Conservation (phyloP, 805 yeast species). For the Saturnispora gosingensis region DNA sequence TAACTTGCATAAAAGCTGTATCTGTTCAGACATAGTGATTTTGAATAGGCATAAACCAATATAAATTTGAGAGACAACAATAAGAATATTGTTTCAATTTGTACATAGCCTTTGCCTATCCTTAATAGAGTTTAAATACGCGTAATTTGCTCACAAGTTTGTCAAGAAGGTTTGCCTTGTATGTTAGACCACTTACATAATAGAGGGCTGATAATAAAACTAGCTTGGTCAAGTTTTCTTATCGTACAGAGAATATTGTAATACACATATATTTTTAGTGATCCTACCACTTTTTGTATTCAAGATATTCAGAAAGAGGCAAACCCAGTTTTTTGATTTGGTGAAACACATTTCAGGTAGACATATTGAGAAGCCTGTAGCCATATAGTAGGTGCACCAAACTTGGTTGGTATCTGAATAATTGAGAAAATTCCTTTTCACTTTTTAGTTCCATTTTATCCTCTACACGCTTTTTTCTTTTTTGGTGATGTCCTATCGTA, state of each 20-base stretch:
- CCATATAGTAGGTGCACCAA: not conserved
- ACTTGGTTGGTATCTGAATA: not conserved
- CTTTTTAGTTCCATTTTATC: not conserved
- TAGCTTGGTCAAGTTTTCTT: too few species aligned
- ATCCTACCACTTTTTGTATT: too few species aligned
- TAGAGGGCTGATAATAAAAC: too few species aligned
- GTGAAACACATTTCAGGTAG: not conserved
- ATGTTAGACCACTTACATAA: too few species aligned
- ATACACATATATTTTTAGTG: too few species aligned
- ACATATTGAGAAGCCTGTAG: not conserved
- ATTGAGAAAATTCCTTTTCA: not conserved
- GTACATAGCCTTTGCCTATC: not conserved
- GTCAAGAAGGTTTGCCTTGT: not conserved
- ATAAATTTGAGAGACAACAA: not conserved
- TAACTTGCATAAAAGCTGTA: too few species aligned
- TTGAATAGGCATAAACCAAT: not conserved
- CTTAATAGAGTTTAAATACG: not conserved
- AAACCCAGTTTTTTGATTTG: too few species aligned
- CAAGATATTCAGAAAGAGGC: too few species aligned
- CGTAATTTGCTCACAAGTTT: not conserved
- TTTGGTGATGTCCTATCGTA: conserved; percentile 19
- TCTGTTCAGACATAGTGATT: not conserved
- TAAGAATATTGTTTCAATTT: not conserved
- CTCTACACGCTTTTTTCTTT: not conserved
- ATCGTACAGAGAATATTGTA: too few species aligned